Evolutionary conservation across 2,329 filamentous ascomycete species (phyloP).

Genomic region (Neopestalotiopsis sp.): DNA sequence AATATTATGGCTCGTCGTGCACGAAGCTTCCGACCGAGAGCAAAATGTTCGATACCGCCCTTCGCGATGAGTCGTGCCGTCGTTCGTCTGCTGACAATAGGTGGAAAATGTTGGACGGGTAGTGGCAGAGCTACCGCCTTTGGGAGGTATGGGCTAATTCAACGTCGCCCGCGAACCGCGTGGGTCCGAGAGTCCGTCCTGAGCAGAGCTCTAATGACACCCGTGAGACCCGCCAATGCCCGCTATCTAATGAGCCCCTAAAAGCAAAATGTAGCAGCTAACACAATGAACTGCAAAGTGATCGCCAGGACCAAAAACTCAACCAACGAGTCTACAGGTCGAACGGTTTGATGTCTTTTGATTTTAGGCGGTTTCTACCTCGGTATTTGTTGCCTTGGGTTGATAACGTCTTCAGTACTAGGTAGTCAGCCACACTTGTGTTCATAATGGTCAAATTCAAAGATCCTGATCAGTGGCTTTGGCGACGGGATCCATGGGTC

Average conservation of each 20-base stretch:
- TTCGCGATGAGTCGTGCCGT: conserved; percentile 8
- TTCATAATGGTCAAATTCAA: background rate
- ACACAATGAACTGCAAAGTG: background rate
- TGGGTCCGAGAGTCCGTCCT: conserved; percentile 1
- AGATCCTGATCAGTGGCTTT: background rate
- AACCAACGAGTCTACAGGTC: background rate
- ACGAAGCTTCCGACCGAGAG: background rate
- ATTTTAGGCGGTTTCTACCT: background rate
- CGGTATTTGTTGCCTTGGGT: background rate
- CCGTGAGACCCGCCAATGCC: background rate
- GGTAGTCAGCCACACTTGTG: background rate
- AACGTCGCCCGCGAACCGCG: background rate
- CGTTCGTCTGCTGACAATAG: conserved; percentile 1
- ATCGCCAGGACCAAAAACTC: background rate
- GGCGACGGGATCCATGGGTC: background rate
- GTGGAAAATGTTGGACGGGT: conserved; percentile 10
- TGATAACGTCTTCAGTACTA: background rate
- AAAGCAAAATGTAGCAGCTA: background rate
- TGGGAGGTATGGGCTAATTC: conserved; percentile 4
- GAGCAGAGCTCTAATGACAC: background rate
- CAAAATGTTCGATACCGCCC: background rate
- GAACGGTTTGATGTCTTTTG: background rate
- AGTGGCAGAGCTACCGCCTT: background rate
- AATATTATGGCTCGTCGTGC: background rate
- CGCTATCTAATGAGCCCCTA: conserved; percentile 1